phyloP scores from a whole-genome alignment of 164 flowering plant species.

The Houttuynia cordata region DNA sequence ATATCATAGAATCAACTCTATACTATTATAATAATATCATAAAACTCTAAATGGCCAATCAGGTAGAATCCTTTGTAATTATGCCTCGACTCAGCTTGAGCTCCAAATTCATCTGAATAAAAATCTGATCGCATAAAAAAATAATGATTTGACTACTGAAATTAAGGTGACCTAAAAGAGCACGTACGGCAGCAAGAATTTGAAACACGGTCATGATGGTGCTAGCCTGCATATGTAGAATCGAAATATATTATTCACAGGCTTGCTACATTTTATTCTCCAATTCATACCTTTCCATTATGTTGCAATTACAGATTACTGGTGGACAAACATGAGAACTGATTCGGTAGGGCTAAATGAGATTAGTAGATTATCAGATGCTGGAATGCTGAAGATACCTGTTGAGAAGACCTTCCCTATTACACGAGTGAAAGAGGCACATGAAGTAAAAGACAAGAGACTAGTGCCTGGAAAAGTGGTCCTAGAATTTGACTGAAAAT shows the following conservation, averaged over 20 bases:
- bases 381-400: conserved; percentile 69
- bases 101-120: too few species aligned
- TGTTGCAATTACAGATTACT: conserved; percentile 46
- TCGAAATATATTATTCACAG: neutral
- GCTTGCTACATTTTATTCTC: neutral
- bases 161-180: too few species aligned
- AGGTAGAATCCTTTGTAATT: too few species aligned
- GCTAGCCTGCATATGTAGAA: neutral
- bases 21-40: too few species aligned
- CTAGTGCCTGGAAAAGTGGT: conserved; percentile 79
- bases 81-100: too few species aligned
- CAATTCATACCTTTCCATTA: neutral
- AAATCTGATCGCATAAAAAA: too few species aligned
- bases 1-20: too few species aligned
- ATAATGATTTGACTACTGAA: too few species aligned
- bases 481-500: conserved; percentile 52
- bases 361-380: conserved; percentile 54
- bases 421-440: conserved; percentile 77
- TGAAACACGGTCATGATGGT: too few species aligned
- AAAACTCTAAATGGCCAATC: too few species aligned
- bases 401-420: conserved; percentile 79
- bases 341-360: conserved; percentile 78
- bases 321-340: conserved; percentile 91
- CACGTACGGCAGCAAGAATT: too few species aligned
- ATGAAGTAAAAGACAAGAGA: conserved; percentile 68